A percentile compares a stretch with the other conserved stretches of the same genome.
These are phyloP conservation scores for Kwoniella sp. DNA, from an alignment of 768 basidiomycete genomes.

Conservation along the genomic window DNA sequence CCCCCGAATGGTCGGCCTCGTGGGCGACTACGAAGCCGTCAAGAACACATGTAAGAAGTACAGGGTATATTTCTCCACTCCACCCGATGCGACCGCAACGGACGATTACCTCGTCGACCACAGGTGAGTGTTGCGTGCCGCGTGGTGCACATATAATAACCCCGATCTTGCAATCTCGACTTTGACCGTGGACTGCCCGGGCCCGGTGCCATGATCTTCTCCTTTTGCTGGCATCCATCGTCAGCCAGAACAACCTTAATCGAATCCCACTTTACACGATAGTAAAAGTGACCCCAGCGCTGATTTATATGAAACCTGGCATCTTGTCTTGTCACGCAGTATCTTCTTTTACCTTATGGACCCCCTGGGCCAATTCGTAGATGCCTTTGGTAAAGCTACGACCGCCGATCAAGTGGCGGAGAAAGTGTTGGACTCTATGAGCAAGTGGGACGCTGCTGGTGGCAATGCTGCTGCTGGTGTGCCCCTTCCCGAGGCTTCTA, in stretches of 20 bases:
- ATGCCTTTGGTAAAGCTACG: slow-evolving; percentile 88
- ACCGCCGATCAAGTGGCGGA: slow-evolving; percentile 66
- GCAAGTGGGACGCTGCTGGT: slow-evolving; percentile 56
- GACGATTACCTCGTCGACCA: slow-evolving; percentile 96
- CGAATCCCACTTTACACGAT: too few species aligned
- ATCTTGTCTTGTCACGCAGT: slow-evolving; percentile 60
- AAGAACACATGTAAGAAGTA: slow-evolving; percentile 92
- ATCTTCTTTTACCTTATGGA: slow-evolving; percentile 99
- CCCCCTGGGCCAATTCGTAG: slow-evolving; percentile 87
- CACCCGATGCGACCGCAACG: slow-evolving; percentile 67
- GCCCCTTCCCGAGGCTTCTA: neutral
- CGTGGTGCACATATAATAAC: too few species aligned
- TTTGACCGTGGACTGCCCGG: too few species aligned
- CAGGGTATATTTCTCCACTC: slow-evolving; percentile 97
- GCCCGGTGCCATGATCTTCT: too few species aligned
- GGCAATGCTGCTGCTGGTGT: slow-evolving; percentile 45
- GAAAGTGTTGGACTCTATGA: slow-evolving; percentile 56
- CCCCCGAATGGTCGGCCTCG: slow-evolving; percentile 81
- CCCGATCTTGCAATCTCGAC: too few species aligned
- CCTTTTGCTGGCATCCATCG: too few species aligned
- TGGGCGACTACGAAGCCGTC: slow-evolving; percentile 78
- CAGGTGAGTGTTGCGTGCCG: slow-evolving; percentile 43
- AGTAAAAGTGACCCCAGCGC: too few species aligned
- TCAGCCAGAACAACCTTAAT: too few species aligned
- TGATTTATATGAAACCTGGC: too few species aligned